phyloP scores from a whole-genome alignment of 257 asterid species.

The Solanum ossicruentum region DNA sequence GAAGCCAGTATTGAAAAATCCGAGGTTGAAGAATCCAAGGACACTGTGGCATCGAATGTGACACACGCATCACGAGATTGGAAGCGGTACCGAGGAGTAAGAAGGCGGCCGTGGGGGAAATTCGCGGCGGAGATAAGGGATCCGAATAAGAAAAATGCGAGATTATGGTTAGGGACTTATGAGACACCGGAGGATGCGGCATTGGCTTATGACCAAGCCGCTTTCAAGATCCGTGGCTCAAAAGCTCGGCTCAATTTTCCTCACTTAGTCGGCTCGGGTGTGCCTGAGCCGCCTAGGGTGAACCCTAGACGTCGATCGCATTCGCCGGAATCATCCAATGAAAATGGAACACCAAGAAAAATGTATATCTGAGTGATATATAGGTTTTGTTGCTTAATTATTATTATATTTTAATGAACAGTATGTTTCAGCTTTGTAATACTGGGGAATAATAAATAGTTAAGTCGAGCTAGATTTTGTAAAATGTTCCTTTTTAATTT shows the following conservation, averaged over 20 bases:
- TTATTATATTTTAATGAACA: background rate
- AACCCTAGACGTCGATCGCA: background rate
- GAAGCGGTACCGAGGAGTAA: slow-evolving; percentile 9
- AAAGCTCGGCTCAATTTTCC: slow-evolving; percentile 7
- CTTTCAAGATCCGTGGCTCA: slow-evolving; percentile 8
- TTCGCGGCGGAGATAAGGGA: slow-evolving; percentile 13
- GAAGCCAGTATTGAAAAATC: too few relatives aligned
- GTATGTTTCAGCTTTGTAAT: background rate
- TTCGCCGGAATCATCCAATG: background rate
- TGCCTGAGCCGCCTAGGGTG: background rate
- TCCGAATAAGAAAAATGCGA: slow-evolving; percentile 8
- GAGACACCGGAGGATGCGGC: slow-evolving; percentile 17
- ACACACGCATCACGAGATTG: background rate
- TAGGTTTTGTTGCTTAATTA: background rate
- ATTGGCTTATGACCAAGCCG: slow-evolving; percentile 11
- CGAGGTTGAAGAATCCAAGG: background rate
- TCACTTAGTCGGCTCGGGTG: background rate
- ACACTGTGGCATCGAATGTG: background rate
- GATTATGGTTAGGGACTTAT: slow-evolving; percentile 14
- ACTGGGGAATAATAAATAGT: background rate
- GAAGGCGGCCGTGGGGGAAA: slow-evolving; percentile 17
- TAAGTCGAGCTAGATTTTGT: background rate
- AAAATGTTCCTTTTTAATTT: background rate
- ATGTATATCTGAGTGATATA: background rate
- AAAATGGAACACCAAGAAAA: background rate